Conservation (phyloP, 106 monocot genomes). For the Dendrobium chrysotoxum region DNA sequence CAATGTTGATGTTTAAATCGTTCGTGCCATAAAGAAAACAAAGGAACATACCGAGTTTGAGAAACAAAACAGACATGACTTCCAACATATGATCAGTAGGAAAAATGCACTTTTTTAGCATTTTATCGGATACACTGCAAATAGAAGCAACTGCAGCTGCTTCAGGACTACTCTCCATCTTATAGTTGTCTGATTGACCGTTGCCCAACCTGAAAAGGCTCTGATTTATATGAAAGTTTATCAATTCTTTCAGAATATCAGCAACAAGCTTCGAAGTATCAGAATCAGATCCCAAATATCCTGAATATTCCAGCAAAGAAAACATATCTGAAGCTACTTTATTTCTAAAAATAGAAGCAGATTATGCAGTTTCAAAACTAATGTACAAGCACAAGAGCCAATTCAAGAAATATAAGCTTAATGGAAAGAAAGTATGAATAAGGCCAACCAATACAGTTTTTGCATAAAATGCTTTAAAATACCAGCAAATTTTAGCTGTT, state of each 20-base stretch:
- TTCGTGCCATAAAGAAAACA: background rate
- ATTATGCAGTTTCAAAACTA: conserved; percentile 1
- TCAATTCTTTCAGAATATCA: conserved; percentile 56
- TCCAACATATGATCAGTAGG: conserved; percentile 49
- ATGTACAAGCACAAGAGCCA: background rate
- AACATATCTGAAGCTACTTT: conserved; percentile 5
- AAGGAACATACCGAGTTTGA: conserved; percentile 67
- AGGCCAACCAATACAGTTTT: background rate
- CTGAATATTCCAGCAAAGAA: conserved; percentile 30
- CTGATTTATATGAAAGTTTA: conserved; percentile 38
- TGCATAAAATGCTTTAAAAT: background rate
- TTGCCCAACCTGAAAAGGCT: conserved; percentile 12
- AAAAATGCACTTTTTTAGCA: conserved; percentile 28
- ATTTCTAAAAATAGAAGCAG: background rate
- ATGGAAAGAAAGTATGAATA: background rate
- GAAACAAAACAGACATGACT: conserved; percentile 64
- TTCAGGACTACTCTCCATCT: conserved; percentile 16
- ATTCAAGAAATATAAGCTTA: background rate
- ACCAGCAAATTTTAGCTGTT: background rate
- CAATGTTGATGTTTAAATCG: background rate
- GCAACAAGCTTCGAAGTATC: conserved; percentile 40
- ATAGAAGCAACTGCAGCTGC: conserved; percentile 36
- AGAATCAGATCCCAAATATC: conserved; percentile 36
- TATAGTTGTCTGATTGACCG: conserved; percentile 15
- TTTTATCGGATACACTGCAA: conserved; percentile 43